A percentile compares a stretch with the other conserved stretches of the same genome.
phyloP scores from a whole-genome alignment of 2,329 filamentous ascomycete genomes.

The Emmonsiellopsis sp. region DNA sequence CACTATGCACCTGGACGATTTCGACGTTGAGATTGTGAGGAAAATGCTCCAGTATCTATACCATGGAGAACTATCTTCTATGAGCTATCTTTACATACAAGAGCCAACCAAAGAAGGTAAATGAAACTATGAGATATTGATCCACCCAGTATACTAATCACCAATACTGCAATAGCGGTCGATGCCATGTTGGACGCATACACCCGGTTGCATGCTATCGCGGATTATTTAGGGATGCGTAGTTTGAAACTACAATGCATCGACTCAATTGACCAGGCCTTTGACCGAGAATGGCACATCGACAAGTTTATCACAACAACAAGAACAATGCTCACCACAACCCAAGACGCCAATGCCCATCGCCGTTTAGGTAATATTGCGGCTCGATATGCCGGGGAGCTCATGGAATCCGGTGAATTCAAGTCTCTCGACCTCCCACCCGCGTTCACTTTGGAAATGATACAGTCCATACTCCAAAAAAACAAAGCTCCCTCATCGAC shows the following conservation, averaged over 20 bases:
- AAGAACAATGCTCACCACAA: too few relatives aligned
- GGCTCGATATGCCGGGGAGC: too few relatives aligned
- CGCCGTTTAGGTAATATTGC: too few relatives aligned
- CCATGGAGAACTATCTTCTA: neutral
- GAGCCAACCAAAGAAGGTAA: neutral
- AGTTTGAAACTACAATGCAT: slow-evolving; percentile 6
- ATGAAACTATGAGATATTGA: too few relatives aligned
- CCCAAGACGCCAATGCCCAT: too few relatives aligned
- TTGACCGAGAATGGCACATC: neutral
- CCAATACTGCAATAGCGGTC: too few relatives aligned
- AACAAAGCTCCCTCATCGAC: too few relatives aligned
- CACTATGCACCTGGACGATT: slow-evolving; percentile 5
- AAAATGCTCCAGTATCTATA: slow-evolving; percentile 7
- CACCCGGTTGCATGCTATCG: slow-evolving; percentile 9
- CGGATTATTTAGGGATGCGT: slow-evolving; percentile 8
- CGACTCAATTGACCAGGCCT: neutral
- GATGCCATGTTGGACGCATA: neutral
- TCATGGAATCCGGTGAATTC: too few relatives aligned
- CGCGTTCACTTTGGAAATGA: too few relatives aligned
- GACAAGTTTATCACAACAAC: neutral
- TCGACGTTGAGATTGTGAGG: slow-evolving; percentile 5
- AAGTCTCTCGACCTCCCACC: too few relatives aligned
- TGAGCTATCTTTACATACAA: neutral
- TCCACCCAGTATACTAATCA: too few relatives aligned
- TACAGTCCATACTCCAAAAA: too few relatives aligned